Evolutionary conservation across 805 yeast species (phyloP), one percentile per base, ranked within the genome.

Genomic region (Wickerhamomyces mucosus): DNA sequence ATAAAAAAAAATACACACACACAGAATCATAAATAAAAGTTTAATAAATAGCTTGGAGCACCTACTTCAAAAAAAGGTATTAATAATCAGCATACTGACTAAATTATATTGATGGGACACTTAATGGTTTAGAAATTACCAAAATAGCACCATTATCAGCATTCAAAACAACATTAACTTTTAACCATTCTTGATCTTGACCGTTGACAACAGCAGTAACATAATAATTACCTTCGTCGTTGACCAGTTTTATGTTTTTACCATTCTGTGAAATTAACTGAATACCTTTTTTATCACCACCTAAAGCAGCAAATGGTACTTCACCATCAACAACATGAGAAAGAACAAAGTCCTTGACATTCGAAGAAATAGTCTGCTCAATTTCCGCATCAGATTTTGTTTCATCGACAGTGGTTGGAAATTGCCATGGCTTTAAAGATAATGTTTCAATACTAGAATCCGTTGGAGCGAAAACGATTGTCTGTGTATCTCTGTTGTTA

Each of bases 341-440:
- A 36, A 68, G 61, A 18, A 83, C 65, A 43, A 80, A 84, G 37
- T 60, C 59, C 33, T 65, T 53, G 21, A 78, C 53, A 51, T 84
- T 84, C 12, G 58, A 46, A 15, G 58, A 50, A 5, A 75, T 65
- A 0, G 66, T 56, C 19, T 58, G 53, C 34, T 77, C 85, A 27
- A 67, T 65, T 15, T 63, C 60, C 29, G 53, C 50, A 22, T 65
- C 66, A 17, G 53, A 47, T 15, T 48, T 45, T 2, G 51, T 50
- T 6, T 58, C 62, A 15, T 61, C 61, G 12, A 72, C 59, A 5
- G 60, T 45, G 7, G 48, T 51, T 1, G 94, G 94, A 53, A 78
- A 84, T 48, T 78, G 78, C 95, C 94, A 85, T 15, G 95, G 95
- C 51, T 83, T 84, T 34, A 51, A 34, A 4, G 53, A 10, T 29